Conservation (phyloP, 108 stramenopile genomes). For the Cyclotella distinguenda region DNA sequence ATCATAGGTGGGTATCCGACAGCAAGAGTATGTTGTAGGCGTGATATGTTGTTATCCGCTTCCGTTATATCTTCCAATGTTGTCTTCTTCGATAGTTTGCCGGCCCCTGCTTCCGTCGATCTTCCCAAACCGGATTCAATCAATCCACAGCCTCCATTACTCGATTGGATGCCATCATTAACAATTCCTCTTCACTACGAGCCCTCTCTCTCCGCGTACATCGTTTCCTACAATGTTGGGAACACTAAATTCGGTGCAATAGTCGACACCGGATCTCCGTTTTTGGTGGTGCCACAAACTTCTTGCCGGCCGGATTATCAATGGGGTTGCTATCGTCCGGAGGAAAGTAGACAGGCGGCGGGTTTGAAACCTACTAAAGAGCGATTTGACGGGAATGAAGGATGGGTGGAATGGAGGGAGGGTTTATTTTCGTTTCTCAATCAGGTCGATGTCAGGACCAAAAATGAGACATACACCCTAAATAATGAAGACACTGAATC, state of each 20-base stretch:
- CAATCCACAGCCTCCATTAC: not conserved
- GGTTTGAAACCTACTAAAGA: conserved; percentile 30
- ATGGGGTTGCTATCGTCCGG: conserved; percentile 37
- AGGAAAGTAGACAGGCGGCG: conserved; percentile 12
- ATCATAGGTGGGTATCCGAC: too few species aligned
- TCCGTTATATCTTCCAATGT: too few species aligned
- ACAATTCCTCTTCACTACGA: conserved; percentile 29
- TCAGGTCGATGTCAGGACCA: not conserved
- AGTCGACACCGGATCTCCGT: conserved; percentile 38
- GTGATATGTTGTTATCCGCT: too few species aligned
- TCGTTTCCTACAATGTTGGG: conserved; percentile 26
- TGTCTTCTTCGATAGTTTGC: too few species aligned
- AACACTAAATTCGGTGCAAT: conserved; percentile 36
- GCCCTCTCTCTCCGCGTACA: conserved; percentile 29
- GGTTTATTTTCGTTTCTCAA: conserved; percentile 30
- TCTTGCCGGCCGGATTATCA: conserved; percentile 25
- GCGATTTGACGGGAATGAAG: conserved; percentile 43
- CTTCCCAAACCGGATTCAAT: too few species aligned
- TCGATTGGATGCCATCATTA: not conserved
- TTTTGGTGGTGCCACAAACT: conserved; percentile 33
- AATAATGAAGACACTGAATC: not conserved
- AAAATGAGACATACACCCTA: not conserved
- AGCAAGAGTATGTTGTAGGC: too few species aligned
- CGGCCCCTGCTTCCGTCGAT: too few species aligned
- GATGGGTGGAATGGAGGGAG: conserved; percentile 40